Base-by-base conservation (phyloP, 2,329 filamentous ascomycete species). In the Lachnellula cervina region DNA sequence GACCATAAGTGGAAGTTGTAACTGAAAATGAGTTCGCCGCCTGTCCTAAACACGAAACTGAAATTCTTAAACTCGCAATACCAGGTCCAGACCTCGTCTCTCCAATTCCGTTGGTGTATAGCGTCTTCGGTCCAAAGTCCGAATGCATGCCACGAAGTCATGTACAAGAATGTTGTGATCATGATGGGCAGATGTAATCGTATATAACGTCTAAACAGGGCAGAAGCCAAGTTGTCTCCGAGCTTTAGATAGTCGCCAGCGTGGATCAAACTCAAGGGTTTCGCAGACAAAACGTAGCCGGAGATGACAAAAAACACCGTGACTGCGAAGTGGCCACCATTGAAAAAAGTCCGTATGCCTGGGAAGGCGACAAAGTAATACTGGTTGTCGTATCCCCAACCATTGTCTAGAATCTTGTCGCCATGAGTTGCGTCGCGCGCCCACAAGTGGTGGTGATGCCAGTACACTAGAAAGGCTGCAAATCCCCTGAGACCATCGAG, bases 21-120 rank as follows among this genome's bases (percentile, higher is more conserved):
- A 17, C 69, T 69, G 54, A 83, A 75, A 73, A 80, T 84, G 14
- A 79, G 76, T 21, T 77, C 71, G 2, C 78, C 78, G 6, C 81
- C 80, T 13, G 75, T 75, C 46, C 80, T 78, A 70, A 81, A 87
- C 43, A 86, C 68, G 66, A 84, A 87, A 69, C 78, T 87, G 71
- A 85, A 87, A 68, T 86, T 87, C 67, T 87, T 87, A 66, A 81
- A 74, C 66, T 87, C 80, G 58, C 42, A 25, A 45, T 69, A 69
- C 64, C 66, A 70, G 14, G 63, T 60, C 62, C 62, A 65, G 9
- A 67, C 16, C 51, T 67, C 65, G 3, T 61, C 61, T 13, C 57
- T 51, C 45, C 56, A 66, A 2, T 55, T 67, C 7, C 42, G 21
- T 45, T 66, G 40, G 38, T 60, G 58, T 11, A 55, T 52, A 4